Evolutionary conservation across 1,284 basidiomycete species (phyloP).

Genomic region (Pascua sp.): DNA sequence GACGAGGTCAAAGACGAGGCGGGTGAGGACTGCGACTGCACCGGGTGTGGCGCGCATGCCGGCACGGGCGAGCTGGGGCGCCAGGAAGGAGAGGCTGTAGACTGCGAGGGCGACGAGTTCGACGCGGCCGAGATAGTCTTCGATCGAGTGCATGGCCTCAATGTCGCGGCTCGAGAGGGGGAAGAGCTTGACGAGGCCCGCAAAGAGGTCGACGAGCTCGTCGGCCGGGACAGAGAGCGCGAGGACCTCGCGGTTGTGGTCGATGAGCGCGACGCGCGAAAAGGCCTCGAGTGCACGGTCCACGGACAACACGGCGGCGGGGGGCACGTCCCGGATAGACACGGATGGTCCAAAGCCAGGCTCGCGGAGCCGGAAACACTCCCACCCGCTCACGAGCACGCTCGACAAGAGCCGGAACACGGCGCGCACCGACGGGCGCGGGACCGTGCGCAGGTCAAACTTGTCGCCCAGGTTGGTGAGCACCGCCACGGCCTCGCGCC

Average conservation of each 20-base stretch:
- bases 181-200: conserved; percentile 71
- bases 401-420: conserved; percentile 69
- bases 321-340: conserved; percentile 27
- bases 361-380: conserved; percentile 61
- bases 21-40: conserved; percentile 46
- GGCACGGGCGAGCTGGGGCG: conserved; percentile 67
- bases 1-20: conserved; percentile 48
- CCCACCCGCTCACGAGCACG: conserved; percentile 55
- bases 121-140: conserved; percentile 69
- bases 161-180: conserved; percentile 77
- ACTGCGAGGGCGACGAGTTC: conserved; percentile 75
- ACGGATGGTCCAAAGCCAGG: conserved; percentile 38
- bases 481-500: conserved; percentile 73
- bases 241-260: conserved; percentile 75
- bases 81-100: conserved; percentile 81
- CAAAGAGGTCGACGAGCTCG: conserved; percentile 63
- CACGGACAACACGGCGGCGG: conserved; percentile 34
- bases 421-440: conserved; percentile 53
- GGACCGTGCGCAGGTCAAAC: conserved; percentile 51
- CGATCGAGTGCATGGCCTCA: conserved; percentile 56
- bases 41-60: conserved; percentile 59
- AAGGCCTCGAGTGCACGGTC: conserved; percentile 72
- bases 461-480: conserved; percentile 63
- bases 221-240: conserved; percentile 59
- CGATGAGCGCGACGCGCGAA: conserved; percentile 68